phyloP scores from a whole-genome alignment of 257 asterid species.

The Solanum corneliomulleri region DNA sequence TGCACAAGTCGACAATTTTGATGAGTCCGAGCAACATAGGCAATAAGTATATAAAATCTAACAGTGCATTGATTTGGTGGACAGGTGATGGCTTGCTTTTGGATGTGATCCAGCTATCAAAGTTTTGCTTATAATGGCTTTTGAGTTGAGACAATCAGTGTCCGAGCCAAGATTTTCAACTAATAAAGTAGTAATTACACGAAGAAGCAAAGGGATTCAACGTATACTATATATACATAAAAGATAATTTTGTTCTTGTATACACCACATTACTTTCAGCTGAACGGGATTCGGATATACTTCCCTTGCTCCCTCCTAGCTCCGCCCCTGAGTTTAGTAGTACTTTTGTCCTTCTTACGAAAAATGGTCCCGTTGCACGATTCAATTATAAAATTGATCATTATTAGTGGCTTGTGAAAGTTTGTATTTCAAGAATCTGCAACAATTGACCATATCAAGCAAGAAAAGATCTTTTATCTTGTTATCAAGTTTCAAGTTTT shows the following conservation, averaged over 20 bases:
- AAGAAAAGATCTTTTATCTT: background rate
- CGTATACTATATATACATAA: background rate
- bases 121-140: background rate
- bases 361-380: background rate
- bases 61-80: background rate
- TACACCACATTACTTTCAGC: background rate
- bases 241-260: background rate
- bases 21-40: background rate
- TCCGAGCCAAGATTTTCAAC: background rate
- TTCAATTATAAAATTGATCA: background rate
- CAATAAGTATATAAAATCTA: background rate
- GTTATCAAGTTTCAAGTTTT: background rate
- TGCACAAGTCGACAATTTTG: background rate
- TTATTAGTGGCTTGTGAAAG: background rate
- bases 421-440: background rate
- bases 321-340: background rate
- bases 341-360: background rate
- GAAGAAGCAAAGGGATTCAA: background rate
- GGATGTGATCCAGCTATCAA: background rate
- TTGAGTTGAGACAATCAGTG: background rate
- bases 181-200: background rate
- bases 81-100: constrained; percentile 1
- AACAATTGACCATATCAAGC: background rate
- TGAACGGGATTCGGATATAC: background rate
- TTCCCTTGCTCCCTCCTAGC: background rate